phyloP scores from a whole-genome alignment of 1,284 basidiomycete genomes.

The Apiotrichum sp. region DNA sequence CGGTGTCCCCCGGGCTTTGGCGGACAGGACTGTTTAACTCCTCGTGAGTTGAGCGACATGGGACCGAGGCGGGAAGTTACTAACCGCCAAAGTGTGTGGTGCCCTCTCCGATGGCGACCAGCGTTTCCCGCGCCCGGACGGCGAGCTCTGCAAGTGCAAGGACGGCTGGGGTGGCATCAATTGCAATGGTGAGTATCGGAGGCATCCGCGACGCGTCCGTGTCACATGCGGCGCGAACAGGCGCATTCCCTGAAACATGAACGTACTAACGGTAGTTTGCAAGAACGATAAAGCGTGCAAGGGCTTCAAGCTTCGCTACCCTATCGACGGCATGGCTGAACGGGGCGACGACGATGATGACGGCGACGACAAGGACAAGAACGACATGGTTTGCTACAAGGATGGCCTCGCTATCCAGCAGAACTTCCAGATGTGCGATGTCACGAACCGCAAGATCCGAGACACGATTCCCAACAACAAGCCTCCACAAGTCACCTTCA shows the following conservation, averaged over 20 bases:
- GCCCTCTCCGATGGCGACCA: conserved; percentile 82
- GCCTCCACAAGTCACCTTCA: conserved; percentile 91
- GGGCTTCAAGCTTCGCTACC: conserved; percentile 59
- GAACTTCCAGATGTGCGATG: conserved; percentile 96
- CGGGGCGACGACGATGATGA: conserved; percentile 41
- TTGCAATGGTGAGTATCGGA: conserved; percentile 71
- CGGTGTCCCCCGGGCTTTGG: conserved; percentile 86
- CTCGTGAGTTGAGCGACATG: conserved; percentile 55
- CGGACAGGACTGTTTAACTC: conserved; percentile 78
- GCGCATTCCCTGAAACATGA: no score
- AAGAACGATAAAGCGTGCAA: conserved; percentile 70
- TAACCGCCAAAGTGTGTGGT: conserved; percentile 64
- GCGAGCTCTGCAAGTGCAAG: conserved; percentile 75
- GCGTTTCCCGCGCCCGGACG: conserved; percentile 69
- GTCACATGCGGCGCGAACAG: no score
- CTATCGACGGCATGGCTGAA: conserved; percentile 26
- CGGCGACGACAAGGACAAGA: conserved; percentile 41
- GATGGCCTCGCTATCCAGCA: conserved; percentile 84
- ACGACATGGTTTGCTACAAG: conserved; percentile 88
- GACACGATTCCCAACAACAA: conserved; percentile 75
- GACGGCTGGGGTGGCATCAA: conserved; percentile 94
- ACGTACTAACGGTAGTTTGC: conserved; percentile 58
- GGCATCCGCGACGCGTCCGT: neutral
- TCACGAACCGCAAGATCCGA: conserved; percentile 87
- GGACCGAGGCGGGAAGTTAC: neutral